Evolutionary conservation across 768 basidiomycete species (phyloP).

Genomic region (Termitomyces sp.): DNA sequence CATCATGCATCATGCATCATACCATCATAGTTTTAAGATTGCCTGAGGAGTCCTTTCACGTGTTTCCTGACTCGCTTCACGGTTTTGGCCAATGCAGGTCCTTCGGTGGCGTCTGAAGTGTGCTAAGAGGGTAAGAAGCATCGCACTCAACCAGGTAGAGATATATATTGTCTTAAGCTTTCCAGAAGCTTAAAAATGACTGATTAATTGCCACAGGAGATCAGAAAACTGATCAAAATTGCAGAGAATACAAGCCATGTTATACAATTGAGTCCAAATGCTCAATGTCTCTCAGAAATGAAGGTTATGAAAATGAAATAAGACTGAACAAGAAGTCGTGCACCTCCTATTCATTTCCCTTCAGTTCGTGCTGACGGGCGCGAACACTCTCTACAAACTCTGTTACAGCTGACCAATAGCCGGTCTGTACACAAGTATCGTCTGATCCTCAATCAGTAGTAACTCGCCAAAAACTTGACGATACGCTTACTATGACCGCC

Average conservation of each 20-base stretch:
- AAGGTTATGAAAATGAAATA: neutral
- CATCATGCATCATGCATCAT: neutral
- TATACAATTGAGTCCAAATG: neutral
- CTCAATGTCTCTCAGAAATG: neutral
- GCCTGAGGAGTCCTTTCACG: neutral
- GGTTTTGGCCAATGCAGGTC: neutral
- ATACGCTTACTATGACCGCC: conserved; percentile 48
- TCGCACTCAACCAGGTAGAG: too few species aligned
- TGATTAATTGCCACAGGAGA: neutral
- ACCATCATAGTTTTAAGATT: neutral
- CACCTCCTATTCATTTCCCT: neutral
- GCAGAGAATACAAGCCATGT: neutral
- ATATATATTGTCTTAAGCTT: neutral
- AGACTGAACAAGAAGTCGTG: neutral
- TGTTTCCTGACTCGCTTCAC: neutral
- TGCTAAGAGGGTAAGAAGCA: too few species aligned
- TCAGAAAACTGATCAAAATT: neutral
- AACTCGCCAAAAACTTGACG: neutral
- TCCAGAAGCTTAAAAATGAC: too few species aligned
- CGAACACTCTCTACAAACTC: conserved; percentile 44
- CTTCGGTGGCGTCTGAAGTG: too few species aligned
- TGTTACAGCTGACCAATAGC: conserved; percentile 48
- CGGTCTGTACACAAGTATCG: conserved; percentile 50
- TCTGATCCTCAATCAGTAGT: conserved; percentile 25
- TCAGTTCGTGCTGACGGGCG: conserved; percentile 10